A percentile compares a stretch with the other conserved stretches of the same genome.
Evolutionary conservation across 176 grass and related monocot species (phyloP).

Genomic region (Aechmea fasciata): DNA sequence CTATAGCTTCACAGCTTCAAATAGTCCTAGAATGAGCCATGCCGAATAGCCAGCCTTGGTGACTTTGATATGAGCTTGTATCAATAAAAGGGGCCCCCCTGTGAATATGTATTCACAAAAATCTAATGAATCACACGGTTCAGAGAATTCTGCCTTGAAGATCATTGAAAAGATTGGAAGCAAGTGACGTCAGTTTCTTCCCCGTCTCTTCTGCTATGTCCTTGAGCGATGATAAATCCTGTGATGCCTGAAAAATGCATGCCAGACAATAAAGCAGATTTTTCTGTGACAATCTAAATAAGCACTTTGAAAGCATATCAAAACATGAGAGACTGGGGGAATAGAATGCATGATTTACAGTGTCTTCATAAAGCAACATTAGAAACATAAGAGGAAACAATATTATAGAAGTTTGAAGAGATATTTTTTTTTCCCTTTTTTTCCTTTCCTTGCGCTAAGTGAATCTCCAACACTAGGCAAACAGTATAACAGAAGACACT

Average conservation of each 20-base stretch:
- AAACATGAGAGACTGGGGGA: not conserved
- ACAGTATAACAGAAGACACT: not conserved
- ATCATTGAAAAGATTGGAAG: constrained; percentile 78
- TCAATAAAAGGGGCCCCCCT: not conserved
- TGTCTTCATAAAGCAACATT: no score
- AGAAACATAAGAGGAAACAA: no score
- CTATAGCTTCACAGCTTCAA: no score
- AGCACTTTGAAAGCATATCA: not conserved
- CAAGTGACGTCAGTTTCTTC: constrained; percentile 76
- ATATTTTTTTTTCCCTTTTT: no score
- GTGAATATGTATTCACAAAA: not conserved
- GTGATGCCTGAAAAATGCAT: constrained; percentile 49
- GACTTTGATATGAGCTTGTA: not conserved
- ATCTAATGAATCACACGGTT: constrained; percentile 1
- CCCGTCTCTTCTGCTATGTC: constrained; percentile 87
- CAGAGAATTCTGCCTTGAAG: constrained; percentile 79
- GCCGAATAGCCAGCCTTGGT: no score
- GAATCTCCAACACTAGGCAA: not conserved
- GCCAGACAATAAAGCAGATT: constrained; percentile 7
- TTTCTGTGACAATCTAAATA: not conserved
- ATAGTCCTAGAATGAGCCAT: no score
- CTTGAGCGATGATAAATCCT: constrained; percentile 87
- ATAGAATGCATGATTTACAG: not conserved
- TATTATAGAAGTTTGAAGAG: no score
- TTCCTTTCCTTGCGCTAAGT: not conserved